These are phyloP conservation scores for Hippophae rhamnoides DNA, from an alignment of 306 rosid genomes.

Conservation along the genomic window DNA sequence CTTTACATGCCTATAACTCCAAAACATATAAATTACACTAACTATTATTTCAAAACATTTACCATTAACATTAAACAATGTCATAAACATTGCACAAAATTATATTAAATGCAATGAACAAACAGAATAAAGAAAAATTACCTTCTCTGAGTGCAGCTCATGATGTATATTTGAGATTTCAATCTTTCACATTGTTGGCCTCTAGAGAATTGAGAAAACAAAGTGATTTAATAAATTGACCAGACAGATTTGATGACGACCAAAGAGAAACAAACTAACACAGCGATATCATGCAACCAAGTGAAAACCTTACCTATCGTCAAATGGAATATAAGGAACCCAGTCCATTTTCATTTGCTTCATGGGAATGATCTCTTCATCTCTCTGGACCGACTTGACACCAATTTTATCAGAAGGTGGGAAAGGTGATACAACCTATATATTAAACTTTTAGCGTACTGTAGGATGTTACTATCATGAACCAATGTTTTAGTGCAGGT, in stretches of 20 bases:
- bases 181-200: conserved; percentile 51
- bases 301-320: conserved; percentile 7
- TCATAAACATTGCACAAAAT: not conserved
- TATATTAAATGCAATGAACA: conserved; percentile 1
- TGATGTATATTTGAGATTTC: conserved; percentile 58
- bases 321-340: conserved; percentile 86
- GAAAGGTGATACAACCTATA: conserved; percentile 38
- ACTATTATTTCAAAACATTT: too few relatives aligned
- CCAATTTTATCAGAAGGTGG: conserved; percentile 91
- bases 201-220: conserved; percentile 35
- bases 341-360: conserved; percentile 97
- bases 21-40: too few relatives aligned
- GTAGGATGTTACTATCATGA: too few relatives aligned
- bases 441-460: too few relatives aligned
- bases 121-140: conserved; percentile 10
- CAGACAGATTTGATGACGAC: too few relatives aligned
- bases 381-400: conserved; percentile 85
- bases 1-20: too few relatives aligned
- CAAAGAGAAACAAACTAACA: too few relatives aligned
- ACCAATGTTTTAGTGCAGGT: too few relatives aligned
- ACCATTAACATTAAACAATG: too few relatives aligned
- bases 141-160: conserved; percentile 94
- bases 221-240: not conserved
- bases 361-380: conserved; percentile 89
- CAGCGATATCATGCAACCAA: too few relatives aligned